Base-by-base conservation (phyloP, 345 rosid species). In the Bruguiera gymnorhiza region DNA sequence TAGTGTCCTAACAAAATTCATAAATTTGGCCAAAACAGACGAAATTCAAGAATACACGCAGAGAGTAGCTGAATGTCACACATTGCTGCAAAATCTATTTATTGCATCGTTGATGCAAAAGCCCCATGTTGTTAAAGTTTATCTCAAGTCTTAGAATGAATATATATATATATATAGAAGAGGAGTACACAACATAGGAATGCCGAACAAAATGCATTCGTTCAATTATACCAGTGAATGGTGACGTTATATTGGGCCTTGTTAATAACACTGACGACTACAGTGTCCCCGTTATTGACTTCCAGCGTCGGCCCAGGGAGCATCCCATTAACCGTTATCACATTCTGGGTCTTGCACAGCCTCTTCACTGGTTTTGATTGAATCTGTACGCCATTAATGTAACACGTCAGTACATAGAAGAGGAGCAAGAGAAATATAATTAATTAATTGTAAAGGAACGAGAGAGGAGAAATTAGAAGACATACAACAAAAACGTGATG, bases 311-410 rank as follows among this genome's bases (percentile, higher is more conserved):
- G 98, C 1, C 98, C 98, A 0, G 98, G 98, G 31, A 78, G 81
- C 90, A 89, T 89, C 68, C 98, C 98, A 66, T 94, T 94, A 1
- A 94, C 98, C 16, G 98, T 94, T 75, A 94, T 88, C 18, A 78
- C 60, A 65, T 82, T 79, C 68, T 86, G 95, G 60, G 92, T 91
- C 10, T 67, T 91, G 90, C 98, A 94, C 85, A 94, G 91, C 92
- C 97, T 94, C 92, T 89, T 91, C 91, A 94, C 95, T 73, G 82
- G 78, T 10, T 91, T 84, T 73, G 81, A 84, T 86, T 91, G 96
- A 65, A 93, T 68, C 95, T 93, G 71, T 46, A 62, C 69, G 21
- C 55, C 53, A 37, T 32, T 8, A 29, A 26, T n/a, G 21, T 19
- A 21, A 6, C 10, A 19, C 6, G 39, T 65, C 48, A 65, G 51